Evolutionary conservation across 148 eudicot species (phyloP).

Genomic region (Agrostemma githago): DNA sequence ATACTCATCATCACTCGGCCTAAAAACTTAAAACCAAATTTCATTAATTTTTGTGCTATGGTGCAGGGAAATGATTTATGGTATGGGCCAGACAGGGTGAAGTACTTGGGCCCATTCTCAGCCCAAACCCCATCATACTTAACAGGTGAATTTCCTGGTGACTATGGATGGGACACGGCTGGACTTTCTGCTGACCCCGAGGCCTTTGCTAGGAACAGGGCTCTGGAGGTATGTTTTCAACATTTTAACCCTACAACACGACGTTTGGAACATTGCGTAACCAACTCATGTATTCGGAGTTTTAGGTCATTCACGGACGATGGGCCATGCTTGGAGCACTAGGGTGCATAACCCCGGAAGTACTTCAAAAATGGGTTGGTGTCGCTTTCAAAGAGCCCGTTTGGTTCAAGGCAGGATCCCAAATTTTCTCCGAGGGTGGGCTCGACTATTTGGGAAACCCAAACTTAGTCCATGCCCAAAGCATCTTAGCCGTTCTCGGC

Average conservation of each 20-base stretch:
- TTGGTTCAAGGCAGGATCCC: slow-evolving; percentile 90
- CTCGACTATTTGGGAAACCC: slow-evolving; percentile 88
- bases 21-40: not conserved
- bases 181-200: slow-evolving; percentile 94
- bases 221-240: slow-evolving; percentile 63
- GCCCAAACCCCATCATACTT: slow-evolving; percentile 90
- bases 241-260: not conserved
- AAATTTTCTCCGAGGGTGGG: slow-evolving; percentile 82
- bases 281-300: not conserved
- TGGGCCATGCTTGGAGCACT: slow-evolving; percentile 94
- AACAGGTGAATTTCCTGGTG: slow-evolving; percentile 87
- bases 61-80: slow-evolving; percentile 66
- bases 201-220: slow-evolving; percentile 85
- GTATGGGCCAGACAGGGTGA: slow-evolving; percentile 91
- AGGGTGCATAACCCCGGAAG: slow-evolving; percentile 86
- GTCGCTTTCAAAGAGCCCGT: slow-evolving; percentile 82
- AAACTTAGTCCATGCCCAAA: slow-evolving; percentile 78
- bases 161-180: slow-evolving; percentile 96
- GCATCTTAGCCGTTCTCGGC: slow-evolving; percentile 70
- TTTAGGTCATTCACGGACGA: slow-evolving; percentile 72
- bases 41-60: not conserved
- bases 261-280: too few relatives aligned
- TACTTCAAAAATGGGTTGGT: slow-evolving; percentile 66
- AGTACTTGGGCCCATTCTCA: slow-evolving; percentile 88
- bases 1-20: not conserved